phyloP scores from a whole-genome alignment of 352 stramenopile genomes.

The Pythium volutum region DNA sequence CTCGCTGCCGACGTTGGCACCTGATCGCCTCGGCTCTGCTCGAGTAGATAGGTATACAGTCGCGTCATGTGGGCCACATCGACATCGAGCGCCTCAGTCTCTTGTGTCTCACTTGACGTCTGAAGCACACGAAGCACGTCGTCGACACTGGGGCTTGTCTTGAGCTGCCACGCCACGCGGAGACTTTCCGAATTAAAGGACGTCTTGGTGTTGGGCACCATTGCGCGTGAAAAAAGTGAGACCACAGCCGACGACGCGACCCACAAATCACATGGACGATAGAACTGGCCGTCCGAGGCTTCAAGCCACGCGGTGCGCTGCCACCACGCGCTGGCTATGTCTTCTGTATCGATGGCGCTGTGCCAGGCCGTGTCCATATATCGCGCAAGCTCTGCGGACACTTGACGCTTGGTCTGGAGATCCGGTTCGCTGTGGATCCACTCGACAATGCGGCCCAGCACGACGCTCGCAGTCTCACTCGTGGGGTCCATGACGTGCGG shows the following conservation, averaged over 20 bases:
- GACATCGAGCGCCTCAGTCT: not conserved
- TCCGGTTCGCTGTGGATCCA: slow-evolving; percentile 49
- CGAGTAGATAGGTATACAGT: slow-evolving; percentile 23
- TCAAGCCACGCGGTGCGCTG: slow-evolving; percentile 11
- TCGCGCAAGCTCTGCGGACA: slow-evolving; percentile 47
- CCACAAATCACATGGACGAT: slow-evolving; percentile 41
- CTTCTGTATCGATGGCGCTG: not conserved
- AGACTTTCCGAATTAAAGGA: slow-evolving; percentile 35
- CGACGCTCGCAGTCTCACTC: slow-evolving; percentile 22
- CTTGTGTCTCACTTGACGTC: slow-evolving; percentile 8
- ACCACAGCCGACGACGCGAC: slow-evolving; percentile 30
- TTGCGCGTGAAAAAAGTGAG: slow-evolving; percentile 37
- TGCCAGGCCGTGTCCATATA: slow-evolving; percentile 48
- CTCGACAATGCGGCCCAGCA: slow-evolving; percentile 33
- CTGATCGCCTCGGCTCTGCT: slow-evolving; percentile 17
- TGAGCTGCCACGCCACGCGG: slow-evolving; percentile 32
- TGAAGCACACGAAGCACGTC: slow-evolving; percentile 49
- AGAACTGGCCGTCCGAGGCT: slow-evolving; percentile 15
- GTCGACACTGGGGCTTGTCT: slow-evolving; percentile 28
- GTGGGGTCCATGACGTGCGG: slow-evolving; percentile 36
- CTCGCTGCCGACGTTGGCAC: slow-evolving; percentile 1
- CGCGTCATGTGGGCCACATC: slow-evolving; percentile 6
- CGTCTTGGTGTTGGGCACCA: slow-evolving; percentile 32
- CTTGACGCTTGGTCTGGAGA: slow-evolving; percentile 24
- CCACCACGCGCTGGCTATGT: slow-evolving; percentile 19